Conservation (phyloP, 2,329 filamentous ascomycete species). For the Clarireedia sp. region DNA sequence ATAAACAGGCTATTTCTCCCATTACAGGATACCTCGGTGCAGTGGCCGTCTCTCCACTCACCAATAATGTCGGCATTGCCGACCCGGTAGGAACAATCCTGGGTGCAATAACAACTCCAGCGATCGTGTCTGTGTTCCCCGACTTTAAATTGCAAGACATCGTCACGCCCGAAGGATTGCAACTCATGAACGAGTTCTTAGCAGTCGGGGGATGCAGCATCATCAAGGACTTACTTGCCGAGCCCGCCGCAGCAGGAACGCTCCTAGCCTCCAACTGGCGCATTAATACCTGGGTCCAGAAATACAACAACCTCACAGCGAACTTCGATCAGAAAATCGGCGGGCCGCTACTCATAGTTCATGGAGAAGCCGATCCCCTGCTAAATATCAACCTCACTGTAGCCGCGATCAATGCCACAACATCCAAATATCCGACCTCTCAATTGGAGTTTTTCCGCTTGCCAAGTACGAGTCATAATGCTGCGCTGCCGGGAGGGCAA, state of each 20-base stretch:
- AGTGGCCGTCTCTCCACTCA: slow-evolving; percentile 2
- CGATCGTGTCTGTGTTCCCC: background rate
- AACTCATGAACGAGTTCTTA: too few relatives aligned
- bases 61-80: background rate
- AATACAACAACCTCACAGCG: background rate
- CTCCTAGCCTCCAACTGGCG: background rate
- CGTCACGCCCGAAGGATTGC: background rate
- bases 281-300: background rate
- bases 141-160: background rate
- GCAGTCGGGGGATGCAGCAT: background rate
- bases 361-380: background rate
- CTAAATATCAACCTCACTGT: background rate
- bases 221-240: background rate
- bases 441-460: background rate
- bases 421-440: background rate
- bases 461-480: background rate
- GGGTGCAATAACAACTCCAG: background rate
- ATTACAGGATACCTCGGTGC: slow-evolving; percentile 12
- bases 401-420: background rate
- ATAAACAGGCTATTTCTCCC: slow-evolving; percentile 14
- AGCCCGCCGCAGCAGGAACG: background rate
- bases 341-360: background rate
- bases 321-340: background rate
- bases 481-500: background rate
- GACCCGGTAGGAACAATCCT: background rate